Base-by-base conservation (phyloP, 495 filamentous ascomycete genomes). In the Saxophila tyrrhenica region DNA sequence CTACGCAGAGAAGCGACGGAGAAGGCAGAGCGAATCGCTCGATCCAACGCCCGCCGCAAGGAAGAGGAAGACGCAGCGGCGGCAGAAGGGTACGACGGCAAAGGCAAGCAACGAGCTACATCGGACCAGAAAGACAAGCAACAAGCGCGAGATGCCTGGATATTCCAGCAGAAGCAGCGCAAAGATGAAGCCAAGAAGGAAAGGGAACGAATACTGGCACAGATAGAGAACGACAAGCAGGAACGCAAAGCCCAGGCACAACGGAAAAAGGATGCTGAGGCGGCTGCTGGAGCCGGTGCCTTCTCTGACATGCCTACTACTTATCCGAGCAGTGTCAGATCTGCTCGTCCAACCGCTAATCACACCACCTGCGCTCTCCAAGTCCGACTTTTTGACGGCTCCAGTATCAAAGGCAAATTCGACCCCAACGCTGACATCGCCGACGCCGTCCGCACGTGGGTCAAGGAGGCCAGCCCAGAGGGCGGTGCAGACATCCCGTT, bases 381-480 rank as follows among this genome's bases (percentile, higher is more conserved):
- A 61, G 79, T 95, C 39, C 81, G 91, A 1, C 72, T 95, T 0
- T 84, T 94, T 39, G 88, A 95, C 64, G 91, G 91, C 13, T 79
- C 79, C 25, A 87, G 79, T 15, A 78, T 96, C 46, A 81, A 87
- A 25, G 73, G 72, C 23, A 81, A 75, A 20, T 95, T 97, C 65
- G 69, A 76, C 0, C 76, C 80, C 44, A 23, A 52, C 20, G 72
- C 70, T 0, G 72, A 78, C 11, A 75, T 96, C n/a, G 65, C 70
- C 11, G 69, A 62, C 5, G 78, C 86, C 39, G 85, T 97, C 1
- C 77, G 91, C 2, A 60, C 74, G 3, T 96, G 87, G 87, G 73
- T 97, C 11, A 69, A 73, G 38, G 71, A 58, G 47, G 65, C 62
- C 55, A 41, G 29, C 38, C 43, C 49, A 58, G 64, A 39, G 17